A percentile compares a stretch with the other conserved stretches of the same genome.
These are phyloP conservation scores for Sclerotiophoma versabilis DNA, from an alignment of 2,329 filamentous ascomycete species.

Conservation along the genomic window DNA sequence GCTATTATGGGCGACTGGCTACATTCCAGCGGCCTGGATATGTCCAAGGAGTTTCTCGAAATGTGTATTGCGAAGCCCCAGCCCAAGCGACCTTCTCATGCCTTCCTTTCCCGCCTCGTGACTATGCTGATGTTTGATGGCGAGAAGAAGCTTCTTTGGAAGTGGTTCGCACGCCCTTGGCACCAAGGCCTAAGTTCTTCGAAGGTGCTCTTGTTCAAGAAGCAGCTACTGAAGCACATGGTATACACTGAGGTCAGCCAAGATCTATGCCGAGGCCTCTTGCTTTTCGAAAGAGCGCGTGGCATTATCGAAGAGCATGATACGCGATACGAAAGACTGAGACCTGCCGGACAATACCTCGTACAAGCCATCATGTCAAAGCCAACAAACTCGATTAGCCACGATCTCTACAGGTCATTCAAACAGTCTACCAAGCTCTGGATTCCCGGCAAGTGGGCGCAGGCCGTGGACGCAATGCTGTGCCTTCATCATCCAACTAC, in stretches of 20 bases:
- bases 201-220: conserved; percentile 32
- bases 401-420: conserved; percentile 37
- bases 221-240: conserved; percentile 35
- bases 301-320: conserved; percentile 24
- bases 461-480: conserved; percentile 35
- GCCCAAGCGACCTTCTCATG: conserved; percentile 3
- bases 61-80: conserved; percentile 16
- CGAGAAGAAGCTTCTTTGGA: conserved; percentile 34
- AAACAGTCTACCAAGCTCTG: conserved; percentile 28
- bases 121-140: conserved; percentile 33
- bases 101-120: conserved; percentile 30
- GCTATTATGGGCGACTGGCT: conserved; percentile 40
- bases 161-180: conserved; percentile 32
- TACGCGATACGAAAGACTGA: conserved; percentile 20
- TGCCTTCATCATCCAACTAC: conserved; percentile 40
- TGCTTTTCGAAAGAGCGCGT: conserved; percentile 35
- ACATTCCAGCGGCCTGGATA: conserved; percentile 36
- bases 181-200: background rate
- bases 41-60: conserved; percentile 37
- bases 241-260: conserved; percentile 20
- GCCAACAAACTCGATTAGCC: conserved; percentile 8
- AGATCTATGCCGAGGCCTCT: conserved; percentile 28
- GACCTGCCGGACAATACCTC: conserved; percentile 33
- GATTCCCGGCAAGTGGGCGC: conserved; percentile 29
- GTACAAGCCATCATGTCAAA: conserved; percentile 34